phyloP scores from a whole-genome alignment of 805 yeast species.

The Barnettozyma botsteinii region DNA sequence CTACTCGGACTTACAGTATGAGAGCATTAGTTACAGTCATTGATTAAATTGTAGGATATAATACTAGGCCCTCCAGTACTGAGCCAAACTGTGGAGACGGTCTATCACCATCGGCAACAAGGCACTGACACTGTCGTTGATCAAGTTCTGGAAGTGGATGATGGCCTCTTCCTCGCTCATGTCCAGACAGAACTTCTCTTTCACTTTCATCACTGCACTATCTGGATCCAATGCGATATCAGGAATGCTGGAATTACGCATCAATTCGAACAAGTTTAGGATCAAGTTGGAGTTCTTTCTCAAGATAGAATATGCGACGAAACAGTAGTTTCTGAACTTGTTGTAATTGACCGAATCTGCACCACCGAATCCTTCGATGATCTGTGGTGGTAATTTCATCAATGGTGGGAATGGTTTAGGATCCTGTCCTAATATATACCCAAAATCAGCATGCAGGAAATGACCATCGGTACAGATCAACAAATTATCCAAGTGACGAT shows the following conservation, averaged over 20 bases:
- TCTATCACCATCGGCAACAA: constrained; percentile 93
- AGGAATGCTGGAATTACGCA: constrained; percentile 91
- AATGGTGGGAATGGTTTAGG: constrained; percentile 98
- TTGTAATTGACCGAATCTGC: constrained; percentile 77
- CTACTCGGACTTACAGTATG: too few species aligned
- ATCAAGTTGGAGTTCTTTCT: constrained; percentile 87
- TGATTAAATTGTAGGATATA: too few species aligned
- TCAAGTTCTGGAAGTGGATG: constrained; percentile 86
- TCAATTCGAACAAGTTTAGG: constrained; percentile 82
- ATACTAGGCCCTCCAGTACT: constrained; percentile 84
- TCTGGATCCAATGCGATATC: constrained; percentile 80
- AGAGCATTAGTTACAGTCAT: too few species aligned
- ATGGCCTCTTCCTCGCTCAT: constrained; percentile 96
- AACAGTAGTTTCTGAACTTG: constrained; percentile 87
- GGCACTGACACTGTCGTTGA: constrained; percentile 92
- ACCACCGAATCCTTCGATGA: constrained; percentile 98
- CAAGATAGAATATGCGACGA: constrained; percentile 86
- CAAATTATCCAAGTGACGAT: constrained; percentile 89
- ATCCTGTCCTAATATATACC: constrained; percentile 92
- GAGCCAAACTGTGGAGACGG: constrained; percentile 90
- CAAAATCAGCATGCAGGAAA: constrained; percentile 97
- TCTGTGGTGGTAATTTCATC: constrained; percentile 95
- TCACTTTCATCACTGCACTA: constrained; percentile 83
- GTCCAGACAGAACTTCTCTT: constrained; percentile 89
- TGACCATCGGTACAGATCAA: constrained; percentile 76